Conservation (phyloP, 345 rosid species). For the Lagerstroemia speciosa region DNA sequence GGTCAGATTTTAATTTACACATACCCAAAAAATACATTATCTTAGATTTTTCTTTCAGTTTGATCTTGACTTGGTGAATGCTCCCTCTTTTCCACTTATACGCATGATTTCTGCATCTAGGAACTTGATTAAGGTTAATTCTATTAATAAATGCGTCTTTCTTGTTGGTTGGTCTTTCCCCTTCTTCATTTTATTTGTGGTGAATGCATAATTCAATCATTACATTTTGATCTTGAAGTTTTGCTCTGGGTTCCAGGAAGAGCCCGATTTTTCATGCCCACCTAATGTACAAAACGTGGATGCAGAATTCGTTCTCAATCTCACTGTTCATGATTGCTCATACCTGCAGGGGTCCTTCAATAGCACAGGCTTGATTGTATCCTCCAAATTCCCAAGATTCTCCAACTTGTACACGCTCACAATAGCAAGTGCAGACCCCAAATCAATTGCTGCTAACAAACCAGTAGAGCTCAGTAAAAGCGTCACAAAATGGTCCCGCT, state of each 20-base stretch:
- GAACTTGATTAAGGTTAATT: background rate
- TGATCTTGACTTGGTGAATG: background rate
- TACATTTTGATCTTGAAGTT: background rate
- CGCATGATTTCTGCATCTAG: background rate
- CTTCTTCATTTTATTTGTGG: background rate
- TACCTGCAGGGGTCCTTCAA: conserved; percentile 71
- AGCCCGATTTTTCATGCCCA: background rate
- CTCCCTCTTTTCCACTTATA: background rate
- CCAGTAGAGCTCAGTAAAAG: conserved; percentile 72
- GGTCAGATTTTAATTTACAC: background rate
- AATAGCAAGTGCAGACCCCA: conserved; percentile 82
- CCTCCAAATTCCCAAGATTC: conserved; percentile 90
- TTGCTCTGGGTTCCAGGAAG: background rate
- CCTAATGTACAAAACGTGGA: background rate
- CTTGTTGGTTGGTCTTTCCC: background rate
- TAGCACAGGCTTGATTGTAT: conserved; percentile 84
- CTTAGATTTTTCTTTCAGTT: background rate
- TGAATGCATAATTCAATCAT: background rate
- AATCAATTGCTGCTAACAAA: conserved; percentile 82
- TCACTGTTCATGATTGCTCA: background rate
- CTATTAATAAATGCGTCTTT: background rate
- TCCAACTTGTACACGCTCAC: conserved; percentile 75
- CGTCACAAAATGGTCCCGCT: conserved; percentile 69
- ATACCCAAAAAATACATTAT: too few species aligned
- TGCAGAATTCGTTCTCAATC: background rate